Evolutionary conservation across 192 early-diverging fungal genomes (phyloP), one percentile per base, ranked within the genome.

Genomic region (Umbelopsis ramanniana): DNA sequence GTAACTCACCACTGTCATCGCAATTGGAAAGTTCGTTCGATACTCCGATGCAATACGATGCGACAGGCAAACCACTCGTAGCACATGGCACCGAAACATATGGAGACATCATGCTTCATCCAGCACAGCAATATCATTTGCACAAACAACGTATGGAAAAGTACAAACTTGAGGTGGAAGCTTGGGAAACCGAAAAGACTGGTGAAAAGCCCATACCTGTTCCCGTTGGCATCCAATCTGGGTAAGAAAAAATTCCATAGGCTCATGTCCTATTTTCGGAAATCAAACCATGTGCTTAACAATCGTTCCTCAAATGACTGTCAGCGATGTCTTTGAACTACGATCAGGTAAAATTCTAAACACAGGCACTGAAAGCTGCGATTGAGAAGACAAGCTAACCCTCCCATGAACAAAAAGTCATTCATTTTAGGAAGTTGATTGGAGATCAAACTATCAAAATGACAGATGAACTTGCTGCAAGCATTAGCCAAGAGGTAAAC

Each of bases 51-150:
- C 29, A 47, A n/a, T 69, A 78, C 53, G 76, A 78, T 38, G 26
- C n/a, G 7, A 50, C 33, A 6, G 76, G 76, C 15, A 46, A 53
- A 24, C 76, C 76, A 6, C 5, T 78, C 15, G 37, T 47, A 35
- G 12, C 67, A 22, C 78, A 75, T 33, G 78, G 78, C 37, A 57
- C 69, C 17, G 78, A 79, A 67, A 79, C 78, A 0, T 66, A 72
- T 73, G 78, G 78, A 72, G 78, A 79, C 38, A 60, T 75, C 22
- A 19, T 79, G 4, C 46, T 73, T 10, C 63, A 79, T 54, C 78
- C 78, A 29, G 17, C 74, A 4, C 68, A 72, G 43, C 68, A 79
- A 46, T 24, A 72, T 7, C 63, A 72, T 4, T 24, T 72, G 2
- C 74, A 75, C 55, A 70, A 66, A 12, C 52, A 33, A n/a, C 70